Percentiles rank a stretch among this genome's conserved stretches.
These are phyloP conservation scores for Apium graveolens DNA, from an alignment of 129 eudicot genomes.

Conservation along the genomic window DNA sequence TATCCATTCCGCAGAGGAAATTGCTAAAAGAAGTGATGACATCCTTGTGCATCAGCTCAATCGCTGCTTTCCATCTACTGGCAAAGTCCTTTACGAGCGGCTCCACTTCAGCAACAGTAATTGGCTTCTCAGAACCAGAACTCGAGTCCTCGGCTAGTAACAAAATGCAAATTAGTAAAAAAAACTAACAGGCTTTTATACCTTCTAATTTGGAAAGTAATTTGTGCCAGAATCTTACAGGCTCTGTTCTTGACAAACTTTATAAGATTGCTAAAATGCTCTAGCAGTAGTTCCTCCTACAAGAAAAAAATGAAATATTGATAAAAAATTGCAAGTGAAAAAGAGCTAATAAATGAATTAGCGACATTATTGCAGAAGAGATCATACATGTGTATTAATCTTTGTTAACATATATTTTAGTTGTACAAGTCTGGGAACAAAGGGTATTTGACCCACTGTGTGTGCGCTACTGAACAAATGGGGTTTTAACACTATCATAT, in stretches of 20 bases:
- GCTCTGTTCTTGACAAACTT: conserved; percentile 91
- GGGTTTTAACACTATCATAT: neutral
- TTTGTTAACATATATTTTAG: neutral
- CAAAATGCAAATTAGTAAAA: conserved; percentile 10
- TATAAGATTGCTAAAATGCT: conserved; percentile 84
- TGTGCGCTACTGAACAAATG: neutral
- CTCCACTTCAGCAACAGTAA: conserved; percentile 68
- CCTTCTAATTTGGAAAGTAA: neutral
- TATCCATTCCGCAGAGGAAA: conserved; percentile 96
- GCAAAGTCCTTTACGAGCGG: conserved; percentile 90
- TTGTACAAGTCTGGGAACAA: neutral
- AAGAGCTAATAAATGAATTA: no score
- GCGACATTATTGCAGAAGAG: neutral
- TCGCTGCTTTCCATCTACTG: conserved; percentile 91
- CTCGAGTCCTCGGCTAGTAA: conserved; percentile 68
- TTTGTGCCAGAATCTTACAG: conserved; percentile 38
- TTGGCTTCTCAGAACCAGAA: conserved; percentile 50
- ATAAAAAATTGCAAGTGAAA: neutral
- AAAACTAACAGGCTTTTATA: neutral
- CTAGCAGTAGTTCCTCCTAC: conserved; percentile 88
- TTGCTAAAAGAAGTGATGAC: conserved; percentile 93
- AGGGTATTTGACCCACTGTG: neutral
- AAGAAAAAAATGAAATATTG: neutral
- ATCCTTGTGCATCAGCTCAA: conserved; percentile 91
- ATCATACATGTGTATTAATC: neutral